Conservation (phyloP, 139 green algal species). For the Nannochloris sp. region DNA sequence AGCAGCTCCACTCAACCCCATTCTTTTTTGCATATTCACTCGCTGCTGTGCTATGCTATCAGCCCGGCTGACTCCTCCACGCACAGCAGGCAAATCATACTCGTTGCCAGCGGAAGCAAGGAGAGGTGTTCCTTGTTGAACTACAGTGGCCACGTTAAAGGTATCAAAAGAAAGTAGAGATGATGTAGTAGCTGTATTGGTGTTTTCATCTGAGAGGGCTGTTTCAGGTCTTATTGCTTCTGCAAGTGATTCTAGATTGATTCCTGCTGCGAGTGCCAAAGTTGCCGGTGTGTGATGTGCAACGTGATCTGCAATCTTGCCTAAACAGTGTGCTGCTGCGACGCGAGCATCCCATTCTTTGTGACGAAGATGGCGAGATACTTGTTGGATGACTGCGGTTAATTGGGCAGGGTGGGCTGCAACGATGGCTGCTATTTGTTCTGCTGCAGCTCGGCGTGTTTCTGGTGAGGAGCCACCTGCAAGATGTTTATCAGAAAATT, state of each 20-base stretch:
- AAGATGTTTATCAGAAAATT: too few relatives aligned
- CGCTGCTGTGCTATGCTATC: constrained; percentile 61
- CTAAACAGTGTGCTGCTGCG: constrained; percentile 67
- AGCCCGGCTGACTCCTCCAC: constrained; percentile 10
- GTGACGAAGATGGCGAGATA: constrained; percentile 49
- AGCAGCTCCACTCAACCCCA: constrained; percentile 52
- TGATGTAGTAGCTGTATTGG: background rate
- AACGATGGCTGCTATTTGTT: constrained; percentile 75
- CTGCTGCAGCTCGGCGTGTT: constrained; percentile 62
- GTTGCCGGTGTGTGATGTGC: constrained; percentile 49
- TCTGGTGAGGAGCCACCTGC: constrained; percentile 61
- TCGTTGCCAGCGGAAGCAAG: constrained; percentile 71
- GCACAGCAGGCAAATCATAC: background rate
- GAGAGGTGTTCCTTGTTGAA: constrained; percentile 64
- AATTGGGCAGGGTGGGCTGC: constrained; percentile 64
- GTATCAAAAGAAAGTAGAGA: constrained; percentile 21
- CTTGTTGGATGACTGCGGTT: constrained; percentile 55
- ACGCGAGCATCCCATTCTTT: constrained; percentile 76
- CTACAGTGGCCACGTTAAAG: constrained; percentile 59
- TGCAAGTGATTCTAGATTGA: background rate
- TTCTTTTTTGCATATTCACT: constrained; percentile 50
- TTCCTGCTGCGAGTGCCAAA: constrained; percentile 10
- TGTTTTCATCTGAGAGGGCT: background rate
- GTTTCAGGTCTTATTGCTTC: background rate
- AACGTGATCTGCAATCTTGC: constrained; percentile 63